A percentile compares a stretch with the other conserved stretches of the same genome.
Evolutionary conservation across 306 rosid species (phyloP).

Genomic region (Begonia masoniana): DNA sequence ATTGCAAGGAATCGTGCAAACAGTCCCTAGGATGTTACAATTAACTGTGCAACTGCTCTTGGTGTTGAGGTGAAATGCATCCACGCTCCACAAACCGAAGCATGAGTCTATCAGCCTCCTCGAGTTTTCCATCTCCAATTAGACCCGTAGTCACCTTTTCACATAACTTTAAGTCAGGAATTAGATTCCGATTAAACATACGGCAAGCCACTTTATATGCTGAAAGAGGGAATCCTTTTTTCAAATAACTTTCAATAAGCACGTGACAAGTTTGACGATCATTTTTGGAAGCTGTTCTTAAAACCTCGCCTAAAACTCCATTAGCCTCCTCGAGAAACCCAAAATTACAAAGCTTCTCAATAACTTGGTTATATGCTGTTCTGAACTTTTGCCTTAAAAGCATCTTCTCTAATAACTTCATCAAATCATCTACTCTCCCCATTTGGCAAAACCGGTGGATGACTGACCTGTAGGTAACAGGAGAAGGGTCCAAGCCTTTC

Average conservation of each 20-base stretch:
- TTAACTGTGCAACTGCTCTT: constrained; percentile 2
- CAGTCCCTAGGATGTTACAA: too few species aligned
- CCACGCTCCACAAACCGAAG: constrained; percentile 72
- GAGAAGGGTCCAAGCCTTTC: constrained; percentile 69
- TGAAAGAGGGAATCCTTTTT: constrained; percentile 45
- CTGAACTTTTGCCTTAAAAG: constrained; percentile 34
- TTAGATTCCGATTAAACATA: constrained; percentile 72
- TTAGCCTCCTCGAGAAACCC: constrained; percentile 71
- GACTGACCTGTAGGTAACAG: constrained; percentile 66
- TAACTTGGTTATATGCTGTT: constrained; percentile 62
- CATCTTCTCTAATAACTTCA: constrained; percentile 59
- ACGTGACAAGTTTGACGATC: constrained; percentile 75
- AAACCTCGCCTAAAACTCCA: constrained; percentile 53
- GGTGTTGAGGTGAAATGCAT: constrained; percentile 20
- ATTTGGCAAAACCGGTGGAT: constrained; percentile 60
- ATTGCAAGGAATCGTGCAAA: too few species aligned
- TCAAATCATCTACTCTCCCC: constrained; percentile 54
- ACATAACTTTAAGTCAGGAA: constrained; percentile 75
- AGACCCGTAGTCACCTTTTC: constrained; percentile 56
- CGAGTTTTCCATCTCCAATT: constrained; percentile 39
- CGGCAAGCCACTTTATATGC: constrained; percentile 73
- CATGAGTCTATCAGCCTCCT: constrained; percentile 79
- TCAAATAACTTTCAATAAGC: constrained; percentile 58
- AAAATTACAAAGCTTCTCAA: constrained; percentile 72
- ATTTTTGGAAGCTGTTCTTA: constrained; percentile 75